Conservation (phyloP, 78 protist species). For the Speleostelium caveatum region DNA sequence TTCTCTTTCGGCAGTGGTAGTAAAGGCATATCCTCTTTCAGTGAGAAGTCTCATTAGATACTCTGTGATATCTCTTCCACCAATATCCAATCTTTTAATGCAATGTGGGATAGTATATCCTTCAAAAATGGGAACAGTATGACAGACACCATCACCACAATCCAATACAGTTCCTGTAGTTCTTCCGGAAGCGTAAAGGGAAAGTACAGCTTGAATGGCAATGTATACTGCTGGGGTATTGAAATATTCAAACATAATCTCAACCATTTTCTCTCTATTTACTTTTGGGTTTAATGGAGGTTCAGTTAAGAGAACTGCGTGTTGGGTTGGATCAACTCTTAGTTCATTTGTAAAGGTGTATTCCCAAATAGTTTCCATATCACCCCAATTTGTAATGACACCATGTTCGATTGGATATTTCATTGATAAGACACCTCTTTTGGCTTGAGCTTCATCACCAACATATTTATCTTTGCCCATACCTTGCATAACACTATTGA, state of each 20-base stretch:
- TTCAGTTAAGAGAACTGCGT: slow-evolving; percentile 97
- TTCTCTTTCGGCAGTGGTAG: slow-evolving; percentile 97
- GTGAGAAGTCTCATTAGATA: slow-evolving; percentile 91
- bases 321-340: slow-evolving; percentile 96
- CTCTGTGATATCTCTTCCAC: slow-evolving; percentile 97
- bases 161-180: slow-evolving; percentile 98
- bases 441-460: slow-evolving; percentile 95
- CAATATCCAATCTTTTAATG: slow-evolving; percentile 93
- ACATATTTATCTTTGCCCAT: slow-evolving; percentile 91
- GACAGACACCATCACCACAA: slow-evolving; percentile 98
- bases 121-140: slow-evolving; percentile 98
- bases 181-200: slow-evolving; percentile 93
- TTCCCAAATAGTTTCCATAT: slow-evolving; percentile 96
- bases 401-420: slow-evolving; percentile 99
- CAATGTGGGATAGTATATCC: slow-evolving; percentile 95
- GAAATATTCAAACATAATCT: slow-evolving; percentile 98
- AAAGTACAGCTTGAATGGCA: slow-evolving; percentile 96
- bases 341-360: slow-evolving; percentile 98
- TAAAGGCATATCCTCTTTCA: slow-evolving; percentile 97
- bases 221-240: slow-evolving; percentile 95
- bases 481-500: slow-evolving; percentile 66
- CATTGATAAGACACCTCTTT: slow-evolving; percentile 91
- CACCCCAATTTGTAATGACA: slow-evolving; percentile 93
- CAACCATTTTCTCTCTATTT: slow-evolving; percentile 96
- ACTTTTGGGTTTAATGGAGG: slow-evolving; percentile 98